Evolutionary conservation across 495 filamentous ascomycete species (phyloP).

Genomic region (Hypoxylon rickii): DNA sequence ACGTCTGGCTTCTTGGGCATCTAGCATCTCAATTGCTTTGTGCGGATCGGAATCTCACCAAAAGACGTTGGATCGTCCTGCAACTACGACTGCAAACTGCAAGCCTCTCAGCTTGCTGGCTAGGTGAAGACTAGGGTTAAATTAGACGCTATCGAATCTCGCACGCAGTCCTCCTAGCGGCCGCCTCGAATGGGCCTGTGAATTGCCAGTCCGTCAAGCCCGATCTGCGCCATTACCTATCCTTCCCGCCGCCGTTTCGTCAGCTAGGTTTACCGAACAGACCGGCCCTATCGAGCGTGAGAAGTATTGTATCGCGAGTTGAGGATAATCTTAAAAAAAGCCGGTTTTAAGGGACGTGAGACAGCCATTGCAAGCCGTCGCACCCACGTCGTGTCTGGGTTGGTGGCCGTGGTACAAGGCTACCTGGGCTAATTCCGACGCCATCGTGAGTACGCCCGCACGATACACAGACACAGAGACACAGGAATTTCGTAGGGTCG

Average conservation of each 20-base stretch:
- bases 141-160: conserved; percentile 39
- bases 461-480: conserved; percentile 33
- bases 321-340: conserved; percentile 11
- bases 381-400: conserved; percentile 38
- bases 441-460: conserved; percentile 34
- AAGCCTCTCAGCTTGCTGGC: conserved; percentile 3
- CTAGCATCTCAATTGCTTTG: conserved; percentile 12
- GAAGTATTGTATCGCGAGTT: conserved; percentile 23
- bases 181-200: conserved; percentile 36
- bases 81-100: too few relatives aligned
- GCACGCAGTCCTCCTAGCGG: conserved; percentile 31
- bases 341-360: conserved; percentile 35
- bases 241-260: conserved; percentile 31
- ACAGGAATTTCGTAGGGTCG: conserved; percentile 27
- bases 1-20: conserved; percentile 22
- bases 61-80: conserved; percentile 17
- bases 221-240: conserved; percentile 37
- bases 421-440: conserved; percentile 41
- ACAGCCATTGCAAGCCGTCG: conserved; percentile 34
- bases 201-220: conserved; percentile 33
- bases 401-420: conserved; percentile 36
- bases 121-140: conserved; percentile 31
- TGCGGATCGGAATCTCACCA: conserved; percentile 29
- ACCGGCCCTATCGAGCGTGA: too few relatives aligned
- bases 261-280: conserved; percentile 29